phyloP scores from a whole-genome alignment of 768 basidiomycete genomes.

The Mycena haematopus region DNA sequence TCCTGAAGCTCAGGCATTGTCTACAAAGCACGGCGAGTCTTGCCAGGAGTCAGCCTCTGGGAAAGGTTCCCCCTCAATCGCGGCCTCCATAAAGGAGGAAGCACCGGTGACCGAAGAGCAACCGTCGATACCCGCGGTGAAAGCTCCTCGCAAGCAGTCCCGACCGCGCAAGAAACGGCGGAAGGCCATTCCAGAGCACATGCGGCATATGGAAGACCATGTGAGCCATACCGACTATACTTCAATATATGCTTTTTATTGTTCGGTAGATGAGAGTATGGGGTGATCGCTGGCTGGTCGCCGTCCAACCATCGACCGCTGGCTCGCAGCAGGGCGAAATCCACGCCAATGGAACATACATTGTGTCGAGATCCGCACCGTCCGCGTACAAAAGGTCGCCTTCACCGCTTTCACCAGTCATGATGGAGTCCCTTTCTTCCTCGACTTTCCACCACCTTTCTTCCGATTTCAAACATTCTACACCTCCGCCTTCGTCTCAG shows the following conservation, averaged over 20 bases:
- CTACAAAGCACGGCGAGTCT: background rate
- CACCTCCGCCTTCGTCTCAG: background rate
- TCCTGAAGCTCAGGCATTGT: constrained; percentile 7
- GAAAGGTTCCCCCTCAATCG: background rate
- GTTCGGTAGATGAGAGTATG: constrained; percentile 18
- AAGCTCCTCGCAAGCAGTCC: background rate
- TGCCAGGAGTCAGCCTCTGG: background rate
- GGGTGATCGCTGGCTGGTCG: constrained; percentile 24
- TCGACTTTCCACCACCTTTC: constrained; percentile 7
- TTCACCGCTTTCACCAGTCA: constrained; percentile 16
- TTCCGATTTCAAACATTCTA: constrained; percentile 9
- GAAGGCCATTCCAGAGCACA: constrained; percentile 23
- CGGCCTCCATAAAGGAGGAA: background rate
- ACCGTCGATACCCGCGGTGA: background rate
- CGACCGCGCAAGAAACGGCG: constrained; percentile 22
- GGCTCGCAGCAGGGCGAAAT: constrained; percentile 22
- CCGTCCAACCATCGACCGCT: constrained; percentile 12
- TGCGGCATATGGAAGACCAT: constrained; percentile 23
- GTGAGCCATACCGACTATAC: constrained; percentile 7
- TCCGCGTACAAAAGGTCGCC: constrained; percentile 9
- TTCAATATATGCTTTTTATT: constrained; percentile 2
- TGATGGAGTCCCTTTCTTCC: constrained; percentile 7
- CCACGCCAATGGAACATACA: constrained; percentile 17
- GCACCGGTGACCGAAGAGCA: background rate
- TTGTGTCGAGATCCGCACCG: constrained; percentile 16